phyloP scores from a whole-genome alignment of 768 basidiomycete genomes.

The Gautieria morchelliformis region DNA sequence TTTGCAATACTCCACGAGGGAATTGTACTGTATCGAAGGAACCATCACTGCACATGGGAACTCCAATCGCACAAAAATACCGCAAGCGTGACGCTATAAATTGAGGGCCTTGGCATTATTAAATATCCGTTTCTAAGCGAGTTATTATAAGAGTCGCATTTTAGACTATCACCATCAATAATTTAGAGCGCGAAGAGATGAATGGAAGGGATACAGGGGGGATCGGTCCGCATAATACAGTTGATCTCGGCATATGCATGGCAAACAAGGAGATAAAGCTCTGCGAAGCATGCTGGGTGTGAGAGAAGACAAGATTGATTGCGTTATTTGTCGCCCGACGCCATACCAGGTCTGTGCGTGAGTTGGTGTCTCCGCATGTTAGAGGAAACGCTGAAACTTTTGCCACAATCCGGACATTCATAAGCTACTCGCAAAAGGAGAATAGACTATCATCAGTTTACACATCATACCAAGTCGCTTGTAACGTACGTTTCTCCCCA shows the following conservation, averaged over 20 bases:
- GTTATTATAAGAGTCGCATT: too few relatives aligned
- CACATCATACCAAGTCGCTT: neutral
- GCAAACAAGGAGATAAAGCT: neutral
- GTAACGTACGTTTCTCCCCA: slow-evolving; percentile 8
- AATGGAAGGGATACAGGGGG: neutral
- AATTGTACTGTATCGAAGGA: neutral
- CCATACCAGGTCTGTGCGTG: neutral
- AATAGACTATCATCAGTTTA: neutral
- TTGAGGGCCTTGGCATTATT: too few relatives aligned
- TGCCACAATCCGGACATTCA: slow-evolving; percentile 8
- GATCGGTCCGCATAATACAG: neutral
- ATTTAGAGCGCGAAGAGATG: neutral
- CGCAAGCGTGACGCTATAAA: neutral
- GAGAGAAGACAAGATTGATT: neutral
- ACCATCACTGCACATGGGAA: neutral
- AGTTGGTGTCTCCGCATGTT: slow-evolving; percentile 10
- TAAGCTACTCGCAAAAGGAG: neutral
- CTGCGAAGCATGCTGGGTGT: neutral
- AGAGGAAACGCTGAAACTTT: slow-evolving; percentile 6
- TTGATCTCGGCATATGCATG: neutral
- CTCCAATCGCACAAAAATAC: neutral
- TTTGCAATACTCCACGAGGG: neutral
- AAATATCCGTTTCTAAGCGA: too few relatives aligned
- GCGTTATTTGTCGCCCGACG: neutral
- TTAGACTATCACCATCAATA: too few relatives aligned